Evolutionary conservation across 2,329 filamentous ascomycete species (phyloP).

Genomic region (Alternaria solani): DNA sequence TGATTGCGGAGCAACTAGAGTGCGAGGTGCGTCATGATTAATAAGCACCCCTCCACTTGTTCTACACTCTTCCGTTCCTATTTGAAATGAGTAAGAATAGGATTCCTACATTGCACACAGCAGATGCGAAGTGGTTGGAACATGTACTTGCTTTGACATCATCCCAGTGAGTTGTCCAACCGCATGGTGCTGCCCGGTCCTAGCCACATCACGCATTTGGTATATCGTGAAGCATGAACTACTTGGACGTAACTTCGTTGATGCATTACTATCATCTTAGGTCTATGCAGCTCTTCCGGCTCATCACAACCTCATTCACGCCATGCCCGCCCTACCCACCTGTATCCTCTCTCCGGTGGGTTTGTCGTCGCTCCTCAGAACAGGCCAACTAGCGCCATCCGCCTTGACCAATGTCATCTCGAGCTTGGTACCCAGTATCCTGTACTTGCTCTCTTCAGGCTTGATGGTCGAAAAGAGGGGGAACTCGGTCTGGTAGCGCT

Average conservation of each 20-base stretch:
- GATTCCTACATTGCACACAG: background rate
- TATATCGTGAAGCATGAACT: background rate
- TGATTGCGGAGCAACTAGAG: slow-evolving; percentile 30
- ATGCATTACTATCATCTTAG: background rate
- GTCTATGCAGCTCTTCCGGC: background rate
- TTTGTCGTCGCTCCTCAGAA: slow-evolving; percentile 79
- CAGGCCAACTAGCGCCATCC: slow-evolving; percentile 83
- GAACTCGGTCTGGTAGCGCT: slow-evolving; percentile 78
- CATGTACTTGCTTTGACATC: background rate
- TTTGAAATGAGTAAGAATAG: background rate
- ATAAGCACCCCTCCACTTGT: slow-evolving; percentile 23
- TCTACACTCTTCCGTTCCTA: background rate
- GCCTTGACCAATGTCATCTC: slow-evolving; percentile 79
- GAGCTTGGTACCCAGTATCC: slow-evolving; percentile 87
- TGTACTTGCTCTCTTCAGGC: slow-evolving; percentile 75
- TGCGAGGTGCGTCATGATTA: slow-evolving; percentile 38
- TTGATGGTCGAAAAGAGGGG: slow-evolving; percentile 82
- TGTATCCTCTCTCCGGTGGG: slow-evolving; percentile 84
- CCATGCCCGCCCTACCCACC: slow-evolving; percentile 74
- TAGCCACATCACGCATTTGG: background rate
- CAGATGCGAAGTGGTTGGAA: background rate
- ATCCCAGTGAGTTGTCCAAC: background rate
- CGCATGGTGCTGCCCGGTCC: background rate
- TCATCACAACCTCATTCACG: slow-evolving; percentile 19
- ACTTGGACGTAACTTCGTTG: slow-evolving; percentile 9